phyloP scores from a whole-genome alignment of 495 filamentous ascomycete species.

The Aspergillus affinis region DNA sequence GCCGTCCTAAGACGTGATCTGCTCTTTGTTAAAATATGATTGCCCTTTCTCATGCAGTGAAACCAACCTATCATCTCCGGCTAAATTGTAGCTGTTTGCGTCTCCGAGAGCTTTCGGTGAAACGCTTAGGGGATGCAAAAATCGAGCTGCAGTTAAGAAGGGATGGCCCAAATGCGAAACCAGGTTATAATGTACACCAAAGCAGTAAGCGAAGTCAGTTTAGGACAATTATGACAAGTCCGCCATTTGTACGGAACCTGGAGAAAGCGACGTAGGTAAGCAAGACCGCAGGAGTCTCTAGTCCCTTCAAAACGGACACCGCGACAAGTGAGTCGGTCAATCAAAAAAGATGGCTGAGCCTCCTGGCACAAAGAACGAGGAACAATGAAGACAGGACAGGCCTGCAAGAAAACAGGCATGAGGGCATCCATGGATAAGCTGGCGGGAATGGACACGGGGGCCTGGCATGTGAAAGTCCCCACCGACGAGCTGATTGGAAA shows the following conservation, averaged over 20 bases:
- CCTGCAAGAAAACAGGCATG: background rate
- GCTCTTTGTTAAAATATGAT: background rate
- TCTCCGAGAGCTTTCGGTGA: background rate
- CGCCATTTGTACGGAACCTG: background rate
- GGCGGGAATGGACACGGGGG: slow-evolving; percentile 5
- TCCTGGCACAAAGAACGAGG: background rate
- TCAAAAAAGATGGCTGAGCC: slow-evolving; percentile 5
- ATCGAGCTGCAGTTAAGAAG: background rate
- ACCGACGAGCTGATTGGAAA: slow-evolving; percentile 11
- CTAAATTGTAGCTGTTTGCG: background rate
- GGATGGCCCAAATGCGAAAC: too few species aligned
- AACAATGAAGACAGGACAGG: background rate
- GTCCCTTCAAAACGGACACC: background rate
- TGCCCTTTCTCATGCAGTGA: background rate
- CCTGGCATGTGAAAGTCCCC: slow-evolving; percentile 37
- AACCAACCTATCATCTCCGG: slow-evolving; percentile 38
- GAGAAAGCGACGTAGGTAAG: background rate
- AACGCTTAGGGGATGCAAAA: too few species aligned
- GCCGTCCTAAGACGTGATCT: slow-evolving; percentile 92
- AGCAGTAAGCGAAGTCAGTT: background rate
- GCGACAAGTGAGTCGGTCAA: background rate
- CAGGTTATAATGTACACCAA: background rate
- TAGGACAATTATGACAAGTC: background rate
- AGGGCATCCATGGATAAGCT: slow-evolving; percentile 20
- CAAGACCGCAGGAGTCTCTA: background rate